Evolutionary conservation across 257 asterid species (phyloP), one percentile per base, ranked within the genome.

Genomic region (Mentha longifolia): DNA sequence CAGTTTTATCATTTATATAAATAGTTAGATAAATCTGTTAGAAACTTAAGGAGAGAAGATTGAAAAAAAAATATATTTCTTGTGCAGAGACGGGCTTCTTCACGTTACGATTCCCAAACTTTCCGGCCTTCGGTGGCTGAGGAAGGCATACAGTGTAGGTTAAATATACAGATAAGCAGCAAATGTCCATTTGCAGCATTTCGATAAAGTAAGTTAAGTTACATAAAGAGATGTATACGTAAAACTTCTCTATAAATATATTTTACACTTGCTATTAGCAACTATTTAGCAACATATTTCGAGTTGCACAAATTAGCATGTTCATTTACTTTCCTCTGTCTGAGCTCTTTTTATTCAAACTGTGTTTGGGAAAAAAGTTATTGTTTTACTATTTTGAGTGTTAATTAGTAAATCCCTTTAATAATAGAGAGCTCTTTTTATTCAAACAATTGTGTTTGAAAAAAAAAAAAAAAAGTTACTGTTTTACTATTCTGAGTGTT

Each of bases 11-110:
- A 47, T 1, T 47, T 47, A 14, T 47, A 15, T 15, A 47, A 14
- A 3, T 42, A 46, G 8, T 49, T 49, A n/a, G 22, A 49, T 49
- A 49, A n/a, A 49, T 49, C 2, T 49, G 25, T 49, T 19, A 49
- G 25, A 43, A 43, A 45, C 3, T 0, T 9, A 43, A 10, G 15
- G 15, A 43, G 8, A 43, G 49, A 43, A 43, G 4, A 14, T 5
- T 33, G 37, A n/a, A n/a, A n/a, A n/a, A n/a, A 33, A 33, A 11
- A 5, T 17, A 56, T 61, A 7, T 52, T 67, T 67, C 25, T 37
- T 63, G 65, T 78, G 89, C 89, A 91, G 97, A 76, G 91, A 88
- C 3, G 96, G 95, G 42, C 83, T 91, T 73, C 85, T 91, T 52
- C 86, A 67, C 70, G 76, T 91, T 65, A 83, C 80, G 1, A 59